Conservation (phyloP, 2,329 filamentous ascomycete genomes). For the Sordariomycetes sp. region DNA sequence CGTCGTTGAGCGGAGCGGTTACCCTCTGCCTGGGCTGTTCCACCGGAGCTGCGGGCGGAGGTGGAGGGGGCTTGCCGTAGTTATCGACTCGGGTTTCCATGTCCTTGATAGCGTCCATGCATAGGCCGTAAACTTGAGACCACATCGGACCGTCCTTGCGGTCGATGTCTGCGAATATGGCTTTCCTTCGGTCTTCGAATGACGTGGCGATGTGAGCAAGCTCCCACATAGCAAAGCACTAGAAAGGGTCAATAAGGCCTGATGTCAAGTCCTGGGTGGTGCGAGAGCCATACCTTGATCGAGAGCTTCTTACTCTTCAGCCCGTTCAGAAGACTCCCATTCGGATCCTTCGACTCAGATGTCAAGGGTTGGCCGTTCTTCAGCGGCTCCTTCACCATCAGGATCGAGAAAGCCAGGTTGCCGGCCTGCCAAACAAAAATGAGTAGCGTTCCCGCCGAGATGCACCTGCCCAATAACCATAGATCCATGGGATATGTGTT, state of each 20-base stretch:
- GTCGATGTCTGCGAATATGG: slow-evolving; percentile 82
- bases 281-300: slow-evolving; percentile 55
- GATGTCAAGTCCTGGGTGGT: no score
- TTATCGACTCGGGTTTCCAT: slow-evolving; percentile 60
- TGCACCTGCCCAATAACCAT: slow-evolving; percentile 45
- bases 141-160: slow-evolving; percentile 71
- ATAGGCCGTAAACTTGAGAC: slow-evolving; percentile 65
- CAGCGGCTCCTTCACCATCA: slow-evolving; percentile 70
- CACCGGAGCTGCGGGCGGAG: slow-evolving; percentile 13
- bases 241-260: no score
- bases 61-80: slow-evolving; percentile 37
- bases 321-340: slow-evolving; percentile 78
- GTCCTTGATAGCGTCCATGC: slow-evolving; percentile 58
- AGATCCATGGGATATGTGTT: slow-evolving; percentile 47
- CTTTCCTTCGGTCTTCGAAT: slow-evolving; percentile 66
- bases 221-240: slow-evolving; percentile 89
- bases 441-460: slow-evolving; percentile 57
- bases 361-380: slow-evolving; percentile 83
- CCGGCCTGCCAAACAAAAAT: slow-evolving; percentile 66
- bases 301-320: slow-evolving; percentile 75
- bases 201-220: slow-evolving; percentile 68
- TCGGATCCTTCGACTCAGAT: slow-evolving; percentile 78
- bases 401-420: slow-evolving; percentile 71
- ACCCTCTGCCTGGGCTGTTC: slow-evolving; percentile 22
- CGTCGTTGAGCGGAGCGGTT: slow-evolving; percentile 31